phyloP scores from a whole-genome alignment of 306 rosid species.

The Prunus mume region DNA sequence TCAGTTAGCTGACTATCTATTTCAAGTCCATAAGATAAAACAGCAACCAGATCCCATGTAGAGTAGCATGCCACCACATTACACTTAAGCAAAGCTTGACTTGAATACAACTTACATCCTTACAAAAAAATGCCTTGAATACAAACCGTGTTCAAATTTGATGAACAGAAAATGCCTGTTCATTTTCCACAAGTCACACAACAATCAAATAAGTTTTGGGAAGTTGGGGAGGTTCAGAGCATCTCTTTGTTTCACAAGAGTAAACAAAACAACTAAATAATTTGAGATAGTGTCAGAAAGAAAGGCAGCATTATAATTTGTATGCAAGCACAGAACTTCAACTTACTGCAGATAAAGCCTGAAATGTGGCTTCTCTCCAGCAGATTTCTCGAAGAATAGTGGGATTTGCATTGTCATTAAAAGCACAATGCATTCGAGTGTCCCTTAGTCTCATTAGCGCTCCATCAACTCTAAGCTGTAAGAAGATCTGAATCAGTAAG shows the following conservation, averaged over 20 bases:
- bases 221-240: not conserved
- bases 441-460: conserved; percentile 91
- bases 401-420: conserved; percentile 53
- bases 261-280: not conserved
- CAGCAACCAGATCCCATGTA: not conserved
- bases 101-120: not conserved
- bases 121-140: too few species aligned
- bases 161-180: not conserved
- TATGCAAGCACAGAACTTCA: conserved; percentile 1
- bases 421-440: conserved; percentile 87
- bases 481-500: conserved; percentile 23
- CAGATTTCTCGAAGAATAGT: conserved; percentile 77
- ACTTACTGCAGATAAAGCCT: conserved; percentile 78
- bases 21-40: not conserved
- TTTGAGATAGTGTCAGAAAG: not conserved
- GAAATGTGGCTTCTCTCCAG: conserved; percentile 95
- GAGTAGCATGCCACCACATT: not conserved
- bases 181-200: not conserved
- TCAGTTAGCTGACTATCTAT: conserved; percentile 2
- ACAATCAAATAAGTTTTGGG: not conserved
- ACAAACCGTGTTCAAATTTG: not conserved
- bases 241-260: not conserved
- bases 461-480: conserved; percentile 97
- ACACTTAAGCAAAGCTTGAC: not conserved
- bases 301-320: not conserved